Conservation (phyloP, 1,284 basidiomycete species). For the Apiotrichum laibachii region DNA sequence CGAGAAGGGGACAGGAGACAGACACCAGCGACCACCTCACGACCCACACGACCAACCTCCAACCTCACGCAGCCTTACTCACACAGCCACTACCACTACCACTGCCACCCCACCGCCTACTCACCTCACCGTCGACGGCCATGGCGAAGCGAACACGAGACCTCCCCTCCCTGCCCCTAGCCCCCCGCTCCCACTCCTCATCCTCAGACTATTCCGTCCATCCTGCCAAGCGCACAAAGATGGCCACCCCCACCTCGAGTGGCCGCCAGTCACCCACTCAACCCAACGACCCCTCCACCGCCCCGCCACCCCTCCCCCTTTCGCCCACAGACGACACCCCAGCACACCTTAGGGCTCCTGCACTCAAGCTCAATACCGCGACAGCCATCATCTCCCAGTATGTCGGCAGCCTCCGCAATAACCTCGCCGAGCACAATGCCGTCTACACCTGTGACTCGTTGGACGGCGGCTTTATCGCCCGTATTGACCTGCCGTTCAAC, state of each 20-base stretch:
- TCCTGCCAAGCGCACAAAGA: background rate
- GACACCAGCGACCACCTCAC: no score
- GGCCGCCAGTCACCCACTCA: background rate
- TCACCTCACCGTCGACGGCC: no score
- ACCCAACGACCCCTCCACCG: background rate
- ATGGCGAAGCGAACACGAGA: background rate
- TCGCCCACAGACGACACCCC: background rate
- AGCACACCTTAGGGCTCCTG: background rate
- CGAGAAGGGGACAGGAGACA: no score
- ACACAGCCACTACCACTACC: no score
- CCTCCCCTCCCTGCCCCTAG: background rate
- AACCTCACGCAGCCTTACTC: no score
- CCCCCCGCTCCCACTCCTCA: background rate
- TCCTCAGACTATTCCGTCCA: background rate
- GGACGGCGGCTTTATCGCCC: background rate
- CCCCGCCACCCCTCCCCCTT: background rate
- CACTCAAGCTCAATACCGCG: constrained; percentile 3
- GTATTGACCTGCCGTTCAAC: constrained; percentile 16
- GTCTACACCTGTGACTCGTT: background rate
- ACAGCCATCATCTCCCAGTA: constrained; percentile 13
- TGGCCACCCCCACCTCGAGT: background rate
- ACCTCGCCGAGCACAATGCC: constrained; percentile 10
- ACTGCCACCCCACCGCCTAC: no score
- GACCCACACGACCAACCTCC: no score
- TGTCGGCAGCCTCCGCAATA: constrained; percentile 18